Conservation (phyloP, 768 basidiomycete species). For the Termitomyces bulborhizus region DNA sequence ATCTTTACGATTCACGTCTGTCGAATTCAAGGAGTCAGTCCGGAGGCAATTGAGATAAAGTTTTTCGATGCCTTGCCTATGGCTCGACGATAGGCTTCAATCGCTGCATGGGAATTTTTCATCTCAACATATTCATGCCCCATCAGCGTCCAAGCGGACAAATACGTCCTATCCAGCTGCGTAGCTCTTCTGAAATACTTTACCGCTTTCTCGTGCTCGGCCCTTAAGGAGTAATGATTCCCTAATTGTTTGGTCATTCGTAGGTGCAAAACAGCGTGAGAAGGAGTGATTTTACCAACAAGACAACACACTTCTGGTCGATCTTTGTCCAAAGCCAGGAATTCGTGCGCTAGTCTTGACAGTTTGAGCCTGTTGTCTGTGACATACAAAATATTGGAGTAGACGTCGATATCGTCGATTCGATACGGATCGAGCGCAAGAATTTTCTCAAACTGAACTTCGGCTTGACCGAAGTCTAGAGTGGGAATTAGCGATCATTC, state of each 20-base stretch:
- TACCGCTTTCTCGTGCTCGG: constrained; percentile 94
- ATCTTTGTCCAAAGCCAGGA: constrained; percentile 83
- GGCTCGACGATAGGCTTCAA: constrained; percentile 94
- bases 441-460: constrained; percentile 80
- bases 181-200: constrained; percentile 93
- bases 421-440: constrained; percentile 77
- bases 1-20: constrained; percentile 95
- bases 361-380: constrained; percentile 85
- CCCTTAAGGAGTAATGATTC: constrained; percentile 93
- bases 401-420: constrained; percentile 92
- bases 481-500: constrained; percentile 4
- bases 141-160: constrained; percentile 98
- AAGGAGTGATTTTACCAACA: constrained; percentile 60
- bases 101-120: constrained; percentile 99
- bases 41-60: not conserved
- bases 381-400: constrained; percentile 95
- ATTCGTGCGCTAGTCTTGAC: constrained; percentile 88
- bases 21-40: not conserved
- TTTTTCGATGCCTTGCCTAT: constrained; percentile 49
- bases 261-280: not conserved
- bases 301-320: constrained; percentile 95
- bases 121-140: constrained; percentile 98
- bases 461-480: constrained; percentile 83
- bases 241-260: constrained; percentile 40
- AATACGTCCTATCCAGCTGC: constrained; percentile 90